Percentiles rank a stretch among this genome's conserved stretches.
Conservation (phyloP, 208 protist species). For the Trypanosoma scelopori region DNA sequence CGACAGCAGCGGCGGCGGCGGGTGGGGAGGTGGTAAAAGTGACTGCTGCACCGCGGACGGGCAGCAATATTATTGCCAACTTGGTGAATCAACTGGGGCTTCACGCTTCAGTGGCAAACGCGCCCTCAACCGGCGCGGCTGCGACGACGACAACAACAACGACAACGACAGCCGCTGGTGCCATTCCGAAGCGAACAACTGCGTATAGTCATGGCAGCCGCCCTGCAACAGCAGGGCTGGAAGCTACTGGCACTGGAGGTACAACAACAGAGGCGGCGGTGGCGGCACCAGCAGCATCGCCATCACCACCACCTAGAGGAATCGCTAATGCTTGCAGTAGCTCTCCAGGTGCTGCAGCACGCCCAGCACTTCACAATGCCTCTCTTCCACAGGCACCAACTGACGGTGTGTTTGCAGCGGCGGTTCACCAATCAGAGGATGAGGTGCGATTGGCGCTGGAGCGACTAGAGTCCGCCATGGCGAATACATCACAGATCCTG, state of each 20-base stretch:
- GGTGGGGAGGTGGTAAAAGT: too few relatives aligned
- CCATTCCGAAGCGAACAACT: conserved; percentile 5
- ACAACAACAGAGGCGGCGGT: conserved; percentile 6
- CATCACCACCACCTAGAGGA: conserved; percentile 12
- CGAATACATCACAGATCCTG: conserved; percentile 75
- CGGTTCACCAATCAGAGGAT: conserved; percentile 64
- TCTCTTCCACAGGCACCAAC: conserved; percentile 58
- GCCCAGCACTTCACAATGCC: conserved; percentile 61
- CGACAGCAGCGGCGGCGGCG: too few relatives aligned
- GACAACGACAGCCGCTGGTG: neutral
- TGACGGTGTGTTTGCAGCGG: conserved; percentile 71
- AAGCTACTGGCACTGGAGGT: conserved; percentile 2
- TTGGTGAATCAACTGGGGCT: conserved; percentile 27
- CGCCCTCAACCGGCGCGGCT: neutral
- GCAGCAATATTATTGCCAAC: conserved; percentile 25
- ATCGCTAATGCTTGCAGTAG: conserved; percentile 6
- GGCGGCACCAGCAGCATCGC: conserved; percentile 13
- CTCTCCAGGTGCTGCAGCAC: conserved; percentile 28
- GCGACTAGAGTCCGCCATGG: conserved; percentile 54
- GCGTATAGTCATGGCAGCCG: conserved; percentile 15
- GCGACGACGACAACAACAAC: neutral
- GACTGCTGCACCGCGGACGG: neutral
- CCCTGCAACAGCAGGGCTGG: conserved; percentile 22
- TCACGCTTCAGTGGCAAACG: neutral
- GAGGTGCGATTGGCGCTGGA: conserved; percentile 51